Conservation (phyloP, 2,329 filamentous ascomycete species). For the Pseudocercospora eumusae region DNA sequence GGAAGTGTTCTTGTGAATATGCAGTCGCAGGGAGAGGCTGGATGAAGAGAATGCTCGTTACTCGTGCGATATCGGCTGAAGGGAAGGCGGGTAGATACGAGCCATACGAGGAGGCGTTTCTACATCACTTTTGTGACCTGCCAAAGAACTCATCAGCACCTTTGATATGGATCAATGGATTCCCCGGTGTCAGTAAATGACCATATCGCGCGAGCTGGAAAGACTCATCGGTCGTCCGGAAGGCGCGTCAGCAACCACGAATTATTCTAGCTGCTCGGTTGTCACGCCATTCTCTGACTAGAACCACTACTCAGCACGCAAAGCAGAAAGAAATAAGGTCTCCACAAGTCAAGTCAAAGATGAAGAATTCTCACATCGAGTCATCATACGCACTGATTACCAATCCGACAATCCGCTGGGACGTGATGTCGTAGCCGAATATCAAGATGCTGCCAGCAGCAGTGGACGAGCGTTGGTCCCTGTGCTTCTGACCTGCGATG, state of each 20-base stretch:
- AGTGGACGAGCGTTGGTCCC: conserved; percentile 8
- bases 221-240: neutral
- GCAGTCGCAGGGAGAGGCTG: neutral
- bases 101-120: neutral
- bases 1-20: neutral
- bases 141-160: neutral
- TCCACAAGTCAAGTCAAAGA: neutral
- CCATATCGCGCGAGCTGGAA: neutral
- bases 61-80: neutral
- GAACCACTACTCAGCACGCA: conserved; percentile 6
- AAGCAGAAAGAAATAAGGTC: conserved; percentile 1
- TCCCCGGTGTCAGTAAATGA: conserved; percentile 13
- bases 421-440: neutral
- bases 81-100: neutral
- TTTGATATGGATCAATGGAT: conserved; percentile 16
- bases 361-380: neutral
- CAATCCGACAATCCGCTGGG: conserved; percentile 6
- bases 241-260: conserved; percentile 9
- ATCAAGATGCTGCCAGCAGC: neutral
- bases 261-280: conserved; percentile 8
- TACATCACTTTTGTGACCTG: neutral
- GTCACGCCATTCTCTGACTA: neutral
- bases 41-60: neutral
- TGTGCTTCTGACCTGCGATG: conserved; percentile 1
- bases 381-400: conserved; percentile 9